A percentile compares a stretch with the other conserved stretches of the same genome.
These are phyloP conservation scores for Rosa lucieae DNA, from an alignment of 306 rosid genomes.

Conservation along the genomic window DNA sequence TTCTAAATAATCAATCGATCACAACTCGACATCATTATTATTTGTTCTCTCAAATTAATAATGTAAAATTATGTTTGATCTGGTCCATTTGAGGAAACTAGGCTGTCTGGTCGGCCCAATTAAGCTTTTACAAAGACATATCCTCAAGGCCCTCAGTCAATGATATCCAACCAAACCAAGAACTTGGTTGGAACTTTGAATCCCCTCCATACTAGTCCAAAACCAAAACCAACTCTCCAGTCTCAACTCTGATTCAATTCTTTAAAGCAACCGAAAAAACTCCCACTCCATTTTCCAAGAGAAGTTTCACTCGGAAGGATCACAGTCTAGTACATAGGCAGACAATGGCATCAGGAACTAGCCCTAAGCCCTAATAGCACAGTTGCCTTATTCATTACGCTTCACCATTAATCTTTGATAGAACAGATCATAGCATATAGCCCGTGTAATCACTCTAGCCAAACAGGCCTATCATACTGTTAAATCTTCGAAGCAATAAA, in stretches of 20 bases:
- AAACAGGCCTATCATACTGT: background rate
- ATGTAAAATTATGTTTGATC: too few species aligned
- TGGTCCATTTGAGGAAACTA: too few species aligned
- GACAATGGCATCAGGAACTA: slow-evolving; percentile 1
- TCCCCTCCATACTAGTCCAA: background rate
- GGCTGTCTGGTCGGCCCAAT: background rate
- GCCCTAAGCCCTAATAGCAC: background rate
- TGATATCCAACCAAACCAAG: background rate
- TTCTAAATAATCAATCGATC: too few species aligned
- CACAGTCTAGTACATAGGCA: background rate
- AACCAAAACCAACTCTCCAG: background rate
- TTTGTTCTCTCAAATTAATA: too few species aligned
- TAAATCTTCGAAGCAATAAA: background rate
- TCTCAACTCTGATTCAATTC: background rate
- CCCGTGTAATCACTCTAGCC: slow-evolving; percentile 1
- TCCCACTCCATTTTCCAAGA: background rate
- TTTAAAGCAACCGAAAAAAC: background rate
- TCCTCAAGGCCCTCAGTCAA: background rate
- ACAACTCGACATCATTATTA: too few species aligned
- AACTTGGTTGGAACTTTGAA: too few species aligned
- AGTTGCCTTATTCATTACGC: slow-evolving; percentile 1
- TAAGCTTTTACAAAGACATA: background rate
- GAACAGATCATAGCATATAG: background rate
- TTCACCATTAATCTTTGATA: background rate
- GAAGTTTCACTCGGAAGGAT: background rate